Percentiles rank a stretch among this genome's conserved stretches.
Evolutionary conservation across 169 alveolate species (phyloP).

Genomic region (Eimeria brunetti): DNA sequence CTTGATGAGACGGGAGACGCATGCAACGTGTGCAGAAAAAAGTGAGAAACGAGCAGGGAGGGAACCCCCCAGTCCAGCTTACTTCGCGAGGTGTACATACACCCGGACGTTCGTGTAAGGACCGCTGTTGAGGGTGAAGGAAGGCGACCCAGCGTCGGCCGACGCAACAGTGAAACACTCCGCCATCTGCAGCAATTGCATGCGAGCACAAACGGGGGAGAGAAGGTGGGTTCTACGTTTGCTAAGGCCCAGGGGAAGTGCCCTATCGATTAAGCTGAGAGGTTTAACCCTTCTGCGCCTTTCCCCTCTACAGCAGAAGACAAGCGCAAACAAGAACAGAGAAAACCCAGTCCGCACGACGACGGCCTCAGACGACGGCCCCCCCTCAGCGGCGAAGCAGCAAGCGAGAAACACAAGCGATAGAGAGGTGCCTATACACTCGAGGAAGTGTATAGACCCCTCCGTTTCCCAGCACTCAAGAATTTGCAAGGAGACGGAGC

Average conservation of each 20-base stretch:
- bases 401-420: not conserved
- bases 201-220: constrained; percentile 32
- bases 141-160: constrained; percentile 28
- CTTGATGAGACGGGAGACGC: not conserved
- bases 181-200: constrained; percentile 64
- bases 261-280: no score
- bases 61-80: not conserved
- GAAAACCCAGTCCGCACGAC: not conserved
- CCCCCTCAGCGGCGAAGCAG: constrained; percentile 7
- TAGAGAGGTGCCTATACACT: not conserved
- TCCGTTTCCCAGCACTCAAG: not conserved
- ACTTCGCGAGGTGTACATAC: constrained; percentile 25
- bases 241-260: not conserved
- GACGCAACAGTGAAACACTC: constrained; percentile 46
- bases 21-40: not conserved
- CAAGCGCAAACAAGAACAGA: not conserved
- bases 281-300: not conserved
- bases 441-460: not conserved
- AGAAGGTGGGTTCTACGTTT: not conserved
- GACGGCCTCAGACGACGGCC: constrained; percentile 15
- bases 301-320: constrained; percentile 9
- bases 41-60: not conserved
- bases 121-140: constrained; percentile 54
- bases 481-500: constrained; percentile 46
- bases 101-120: constrained; percentile 20